These are phyloP conservation scores for Phytophthora kernoviae DNA, from an alignment of 352 stramenopile genomes.

Conservation along the genomic window DNA sequence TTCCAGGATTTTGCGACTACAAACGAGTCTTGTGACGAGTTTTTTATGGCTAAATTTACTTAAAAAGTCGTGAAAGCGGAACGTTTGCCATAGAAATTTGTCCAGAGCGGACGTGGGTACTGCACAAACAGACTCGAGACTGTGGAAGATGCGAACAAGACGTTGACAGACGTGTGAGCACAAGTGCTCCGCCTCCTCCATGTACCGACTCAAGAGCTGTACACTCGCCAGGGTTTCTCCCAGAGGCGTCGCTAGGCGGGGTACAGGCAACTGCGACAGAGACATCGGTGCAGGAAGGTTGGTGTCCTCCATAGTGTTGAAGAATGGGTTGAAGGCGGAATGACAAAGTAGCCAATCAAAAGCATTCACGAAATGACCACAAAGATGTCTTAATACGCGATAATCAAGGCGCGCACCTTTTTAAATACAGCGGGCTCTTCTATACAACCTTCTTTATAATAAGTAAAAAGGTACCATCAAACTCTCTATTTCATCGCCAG, in stretches of 20 bases:
- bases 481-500: too few relatives aligned
- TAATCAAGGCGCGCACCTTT: too few relatives aligned
- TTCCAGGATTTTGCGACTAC: constrained; percentile 22
- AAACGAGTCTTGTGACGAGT: constrained; percentile 24
- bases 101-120: constrained; percentile 1
- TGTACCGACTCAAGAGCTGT: not conserved
- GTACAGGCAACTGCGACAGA: constrained; percentile 6
- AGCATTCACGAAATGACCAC: too few relatives aligned
- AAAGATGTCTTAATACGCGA: too few relatives aligned
- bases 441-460: too few relatives aligned
- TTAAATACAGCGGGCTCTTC: too few relatives aligned
- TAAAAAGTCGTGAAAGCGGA: constrained; percentile 18
- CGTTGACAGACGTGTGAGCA: constrained; percentile 11
- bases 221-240: not conserved
- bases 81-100: constrained; percentile 20
- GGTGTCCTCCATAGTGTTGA: too few relatives aligned
- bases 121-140: not conserved
- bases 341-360: too few relatives aligned
- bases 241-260: constrained; percentile 10
- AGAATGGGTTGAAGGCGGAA: too few relatives aligned
- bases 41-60: constrained; percentile 15
- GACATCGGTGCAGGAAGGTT: not conserved
- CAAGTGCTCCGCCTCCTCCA: constrained; percentile 10
- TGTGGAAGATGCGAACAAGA: not conserved
- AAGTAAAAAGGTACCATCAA: too few relatives aligned